Evolutionary conservation across 495 filamentous ascomycete species (phyloP).

Genomic region (Paragyromitra xinjiangensis): DNA sequence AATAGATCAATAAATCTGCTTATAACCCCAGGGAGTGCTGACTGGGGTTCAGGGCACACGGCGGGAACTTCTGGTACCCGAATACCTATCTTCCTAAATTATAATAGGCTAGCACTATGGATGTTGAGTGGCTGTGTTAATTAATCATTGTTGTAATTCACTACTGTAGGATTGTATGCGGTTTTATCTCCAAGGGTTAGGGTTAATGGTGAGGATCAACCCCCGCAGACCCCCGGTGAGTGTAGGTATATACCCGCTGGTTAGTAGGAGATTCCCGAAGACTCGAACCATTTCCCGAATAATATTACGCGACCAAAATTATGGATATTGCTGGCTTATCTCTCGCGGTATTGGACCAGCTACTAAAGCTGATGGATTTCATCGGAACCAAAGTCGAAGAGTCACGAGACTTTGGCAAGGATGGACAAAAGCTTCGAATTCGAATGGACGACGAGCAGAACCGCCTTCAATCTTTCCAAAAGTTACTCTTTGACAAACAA

Average conservation of each 20-base stretch:
- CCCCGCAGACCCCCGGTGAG: not conserved
- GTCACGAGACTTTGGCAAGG: conserved; percentile 3
- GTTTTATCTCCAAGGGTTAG: not conserved
- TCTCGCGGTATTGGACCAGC: not conserved
- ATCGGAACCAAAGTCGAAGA: conserved; percentile 8
- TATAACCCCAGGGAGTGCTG: no score
- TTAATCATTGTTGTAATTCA: no score
- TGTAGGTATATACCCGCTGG: not conserved
- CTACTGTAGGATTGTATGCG: no score
- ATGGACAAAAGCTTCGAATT: conserved; percentile 21
- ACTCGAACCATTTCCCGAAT: not conserved
- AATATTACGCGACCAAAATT: not conserved
- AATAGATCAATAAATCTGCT: no score
- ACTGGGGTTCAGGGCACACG: no score
- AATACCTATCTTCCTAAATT: no score
- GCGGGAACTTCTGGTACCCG: no score
- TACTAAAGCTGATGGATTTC: not conserved
- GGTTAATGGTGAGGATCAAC: not conserved
- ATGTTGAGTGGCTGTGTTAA: no score
- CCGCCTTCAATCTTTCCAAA: conserved; percentile 10
- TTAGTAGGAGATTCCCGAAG: not conserved
- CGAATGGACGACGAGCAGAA: conserved; percentile 14
- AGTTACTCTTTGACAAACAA: conserved; percentile 1
- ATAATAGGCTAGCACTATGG: not conserved
- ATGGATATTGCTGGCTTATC: conserved; percentile 13